Base-by-base conservation (phyloP, 1,284 basidiomycete species). In the Heterobasidion annosum region DNA sequence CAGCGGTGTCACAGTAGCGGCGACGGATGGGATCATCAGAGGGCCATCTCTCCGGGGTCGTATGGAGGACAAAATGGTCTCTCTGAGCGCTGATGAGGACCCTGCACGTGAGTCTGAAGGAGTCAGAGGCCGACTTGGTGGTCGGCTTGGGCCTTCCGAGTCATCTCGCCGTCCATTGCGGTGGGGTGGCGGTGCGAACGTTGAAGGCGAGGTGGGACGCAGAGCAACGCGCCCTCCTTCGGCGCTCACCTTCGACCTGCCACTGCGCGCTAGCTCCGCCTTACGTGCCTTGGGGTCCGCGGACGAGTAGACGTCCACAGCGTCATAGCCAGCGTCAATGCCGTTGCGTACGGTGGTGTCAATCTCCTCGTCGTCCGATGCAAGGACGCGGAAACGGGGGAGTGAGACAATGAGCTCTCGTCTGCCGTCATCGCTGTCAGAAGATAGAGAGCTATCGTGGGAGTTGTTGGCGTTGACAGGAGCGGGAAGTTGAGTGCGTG, bases 341-440 rank as follows among this genome's bases (percentile, higher is more conserved):
- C 82, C 81, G 62, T 86, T 85, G 32, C 76, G 76, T 49, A 88
- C 68, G 15, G 75, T 69, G 33, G 76, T 79, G 5, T 77, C 71
- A 12, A 76, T 75, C 15, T 73, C 70, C 65, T 88, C 84, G 10
- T 71, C 68, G 60, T 88, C 82, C 4, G 83, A 78, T 8, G 81
- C 77, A 33, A 85, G 74, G 13, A 89, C 75, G 8, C 76, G 79
- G 63, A 89, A 87, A n/a, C 76, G 74, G 1, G 88, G 87, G 15
- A 89, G 63, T 35, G 77, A 67, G 51, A 87, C 68, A 9, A 79
- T 74, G 34, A 76, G 73, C 8, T 70, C 64, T n/a, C 34, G 15
- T 50, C 15, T 35, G 42, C 72, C 70, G 32, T 62, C 59, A 34
- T 74, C 74, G 34, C 64, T 61, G 13, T 51, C 40, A 32, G 54